phyloP scores from a whole-genome alignment of 192 early-diverging fungal species.

The Coemansia umbellata region DNA sequence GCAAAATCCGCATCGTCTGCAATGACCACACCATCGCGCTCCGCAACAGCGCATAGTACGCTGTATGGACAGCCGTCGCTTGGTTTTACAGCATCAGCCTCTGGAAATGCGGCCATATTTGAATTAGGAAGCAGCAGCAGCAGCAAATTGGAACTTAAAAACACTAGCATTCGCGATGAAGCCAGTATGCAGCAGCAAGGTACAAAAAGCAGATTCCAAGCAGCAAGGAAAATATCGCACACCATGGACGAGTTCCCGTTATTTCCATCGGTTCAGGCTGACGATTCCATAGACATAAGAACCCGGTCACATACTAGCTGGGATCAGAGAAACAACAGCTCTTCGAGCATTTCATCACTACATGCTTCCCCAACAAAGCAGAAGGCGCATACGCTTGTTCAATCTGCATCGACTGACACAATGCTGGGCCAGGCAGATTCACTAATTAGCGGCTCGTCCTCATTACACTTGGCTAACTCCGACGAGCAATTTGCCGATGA shows the following conservation, averaged over 20 bases:
- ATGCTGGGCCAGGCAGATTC: background rate
- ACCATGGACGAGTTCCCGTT: conserved; percentile 39
- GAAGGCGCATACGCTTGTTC: background rate
- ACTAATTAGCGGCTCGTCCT: background rate
- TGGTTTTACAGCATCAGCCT: background rate
- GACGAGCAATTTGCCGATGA: background rate
- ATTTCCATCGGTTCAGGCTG: conserved; percentile 20
- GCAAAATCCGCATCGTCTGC: conserved; percentile 17
- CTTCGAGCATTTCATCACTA: conserved; percentile 11
- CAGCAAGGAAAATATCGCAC: conserved; percentile 10
- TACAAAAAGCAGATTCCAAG: background rate
- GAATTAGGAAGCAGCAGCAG: conserved; percentile 1
- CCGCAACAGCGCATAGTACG: background rate
- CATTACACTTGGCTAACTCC: background rate
- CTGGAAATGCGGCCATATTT: conserved; percentile 4
- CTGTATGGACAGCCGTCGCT: conserved; percentile 7
- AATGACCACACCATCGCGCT: conserved; percentile 21
- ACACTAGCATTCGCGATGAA: background rate
- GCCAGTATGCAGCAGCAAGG: no score
- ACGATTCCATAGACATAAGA: conserved; percentile 8
- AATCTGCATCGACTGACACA: background rate
- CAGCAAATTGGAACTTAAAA: background rate
- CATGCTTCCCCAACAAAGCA: conserved; percentile 16
- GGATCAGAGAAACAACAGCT: conserved; percentile 10
- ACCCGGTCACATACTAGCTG: conserved; percentile 26